A percentile compares a stretch with the other conserved stretches of the same genome.
phyloP scores from a whole-genome alignment of 306 rosid species.

The Cucurbita ficifolia region DNA sequence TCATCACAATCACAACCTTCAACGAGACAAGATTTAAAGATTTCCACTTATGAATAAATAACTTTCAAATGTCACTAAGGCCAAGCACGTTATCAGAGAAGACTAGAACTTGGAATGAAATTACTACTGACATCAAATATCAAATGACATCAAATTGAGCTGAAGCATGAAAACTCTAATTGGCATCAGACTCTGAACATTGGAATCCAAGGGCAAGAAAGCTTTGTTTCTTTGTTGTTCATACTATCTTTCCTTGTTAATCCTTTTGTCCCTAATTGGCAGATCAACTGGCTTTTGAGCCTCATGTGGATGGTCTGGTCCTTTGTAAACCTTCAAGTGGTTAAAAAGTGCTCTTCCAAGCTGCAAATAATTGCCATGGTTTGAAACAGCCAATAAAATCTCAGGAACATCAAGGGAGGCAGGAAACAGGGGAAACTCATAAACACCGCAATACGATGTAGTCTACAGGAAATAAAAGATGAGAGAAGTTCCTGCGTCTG shows the following conservation, averaged over 20 bases:
- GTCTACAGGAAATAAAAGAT: neutral
- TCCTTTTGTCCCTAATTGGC: constrained; percentile 83
- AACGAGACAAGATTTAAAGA: neutral
- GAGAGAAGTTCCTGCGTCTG: neutral
- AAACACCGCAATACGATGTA: neutral
- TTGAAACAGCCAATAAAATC: neutral
- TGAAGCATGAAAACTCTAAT: neutral
- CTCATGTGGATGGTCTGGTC: constrained; percentile 83
- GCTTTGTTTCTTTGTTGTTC: neutral
- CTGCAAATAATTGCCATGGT: constrained; percentile 31
- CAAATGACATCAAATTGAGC: neutral
- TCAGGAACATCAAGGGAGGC: neutral
- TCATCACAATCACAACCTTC: neutral
- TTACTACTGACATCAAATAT: neutral
- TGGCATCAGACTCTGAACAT: neutral
- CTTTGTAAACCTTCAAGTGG: constrained; percentile 82
- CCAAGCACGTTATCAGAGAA: neutral
- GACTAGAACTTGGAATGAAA: neutral
- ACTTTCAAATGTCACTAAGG: neutral
- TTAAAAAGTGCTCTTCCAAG: constrained; percentile 88
- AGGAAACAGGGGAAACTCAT: neutral
- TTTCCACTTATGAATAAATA: neutral
- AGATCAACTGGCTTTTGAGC: constrained; percentile 74
- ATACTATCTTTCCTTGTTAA: constrained; percentile 34
- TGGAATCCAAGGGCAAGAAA: neutral